phyloP scores from a whole-genome alignment of 257 asterid genomes.

The Sherardia arvensis region DNA sequence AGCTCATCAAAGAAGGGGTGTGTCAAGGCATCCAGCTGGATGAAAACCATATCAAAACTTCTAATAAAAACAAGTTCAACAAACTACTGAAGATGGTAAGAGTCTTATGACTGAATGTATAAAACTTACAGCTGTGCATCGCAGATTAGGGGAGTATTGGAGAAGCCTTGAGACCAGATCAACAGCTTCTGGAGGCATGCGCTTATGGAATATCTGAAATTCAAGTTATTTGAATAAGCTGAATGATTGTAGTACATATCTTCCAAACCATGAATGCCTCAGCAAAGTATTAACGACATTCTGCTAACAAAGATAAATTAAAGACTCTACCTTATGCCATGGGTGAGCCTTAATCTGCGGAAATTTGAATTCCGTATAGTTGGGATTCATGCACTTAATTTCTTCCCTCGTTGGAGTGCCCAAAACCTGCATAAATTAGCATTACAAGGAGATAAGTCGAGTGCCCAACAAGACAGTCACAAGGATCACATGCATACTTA shows the following conservation, averaged over 20 bases:
- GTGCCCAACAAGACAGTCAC: neutral
- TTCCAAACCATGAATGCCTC: neutral
- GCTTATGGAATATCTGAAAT: conserved; percentile 44
- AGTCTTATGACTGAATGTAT: neutral
- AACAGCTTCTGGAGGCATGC: conserved; percentile 63
- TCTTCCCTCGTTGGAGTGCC: conserved; percentile 64
- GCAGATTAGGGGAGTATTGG: conserved; percentile 53
- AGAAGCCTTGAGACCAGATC: conserved; percentile 53
- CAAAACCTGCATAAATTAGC: conserved; percentile 32
- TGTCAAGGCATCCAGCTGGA: conserved; percentile 43
- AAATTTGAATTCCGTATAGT: conserved; percentile 47
- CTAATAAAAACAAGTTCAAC: neutral
- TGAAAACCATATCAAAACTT: neutral
- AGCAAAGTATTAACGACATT: neutral
- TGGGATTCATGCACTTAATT: conserved; percentile 61
- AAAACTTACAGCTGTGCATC: conserved; percentile 46
- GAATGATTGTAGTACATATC: neutral
- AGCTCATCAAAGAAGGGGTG: conserved; percentile 51
- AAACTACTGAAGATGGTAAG: neutral
- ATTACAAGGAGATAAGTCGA: neutral
- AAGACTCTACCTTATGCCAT: conserved; percentile 46
- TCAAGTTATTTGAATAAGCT: neutral
- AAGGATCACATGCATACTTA: neutral
- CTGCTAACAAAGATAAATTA: neutral
- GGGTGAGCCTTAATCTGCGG: conserved; percentile 65